phyloP scores from a whole-genome alignment of 2,329 filamentous ascomycete genomes.

The Fusarium hostae region DNA sequence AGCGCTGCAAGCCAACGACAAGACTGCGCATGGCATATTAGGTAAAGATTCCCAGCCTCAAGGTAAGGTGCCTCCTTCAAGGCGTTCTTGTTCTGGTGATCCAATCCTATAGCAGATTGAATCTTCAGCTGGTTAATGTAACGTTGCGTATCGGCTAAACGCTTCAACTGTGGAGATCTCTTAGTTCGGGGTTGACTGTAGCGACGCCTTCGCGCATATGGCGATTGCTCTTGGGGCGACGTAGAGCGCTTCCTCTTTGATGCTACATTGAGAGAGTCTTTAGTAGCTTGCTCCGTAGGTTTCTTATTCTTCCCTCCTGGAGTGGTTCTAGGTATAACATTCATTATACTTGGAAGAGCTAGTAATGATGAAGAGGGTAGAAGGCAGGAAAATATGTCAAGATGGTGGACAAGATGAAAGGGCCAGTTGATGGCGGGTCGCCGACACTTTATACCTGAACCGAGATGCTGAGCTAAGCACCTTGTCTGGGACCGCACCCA shows the following conservation, averaged over 20 bases:
- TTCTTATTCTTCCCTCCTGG: not conserved
- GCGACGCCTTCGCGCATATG: not conserved
- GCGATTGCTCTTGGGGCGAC: not conserved
- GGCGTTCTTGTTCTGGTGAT: not conserved
- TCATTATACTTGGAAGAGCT: not conserved
- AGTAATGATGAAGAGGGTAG: not conserved
- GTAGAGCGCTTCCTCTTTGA: not conserved
- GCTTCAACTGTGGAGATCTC: not conserved
- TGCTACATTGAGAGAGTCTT: not conserved
- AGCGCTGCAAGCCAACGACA: not conserved
- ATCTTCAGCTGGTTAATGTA: not conserved
- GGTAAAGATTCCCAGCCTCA: not conserved
- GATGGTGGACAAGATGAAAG: not conserved
- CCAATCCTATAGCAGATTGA: not conserved
- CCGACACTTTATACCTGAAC: not conserved
- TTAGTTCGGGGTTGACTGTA: not conserved
- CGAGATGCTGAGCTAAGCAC: not conserved
- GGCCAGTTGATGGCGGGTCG: not conserved
- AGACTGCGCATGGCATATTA: not conserved
- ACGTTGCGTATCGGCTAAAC: not conserved
- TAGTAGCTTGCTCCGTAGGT: not conserved
- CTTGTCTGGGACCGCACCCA: not conserved
- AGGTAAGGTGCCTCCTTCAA: not conserved
- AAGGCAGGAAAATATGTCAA: rapidly evolving
- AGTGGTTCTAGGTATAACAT: not conserved